Evolutionary conservation across 352 stramenopile genomes (phyloP).

Genomic region (Discostella stelligera): DNA sequence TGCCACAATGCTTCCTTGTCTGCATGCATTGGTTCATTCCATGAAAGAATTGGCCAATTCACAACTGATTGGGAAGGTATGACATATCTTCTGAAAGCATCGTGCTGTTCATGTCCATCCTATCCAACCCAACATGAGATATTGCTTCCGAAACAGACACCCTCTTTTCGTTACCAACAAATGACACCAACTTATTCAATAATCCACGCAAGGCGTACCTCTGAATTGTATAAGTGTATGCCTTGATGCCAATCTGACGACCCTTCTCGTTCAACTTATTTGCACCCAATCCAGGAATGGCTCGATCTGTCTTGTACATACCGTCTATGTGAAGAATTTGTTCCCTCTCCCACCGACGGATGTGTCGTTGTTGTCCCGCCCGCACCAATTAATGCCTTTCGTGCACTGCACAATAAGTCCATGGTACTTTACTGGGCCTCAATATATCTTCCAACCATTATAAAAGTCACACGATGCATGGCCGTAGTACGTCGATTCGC

Average conservation of each 20-base stretch:
- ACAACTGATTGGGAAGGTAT: constrained; percentile 7
- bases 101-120: not conserved
- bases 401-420: too few relatives aligned
- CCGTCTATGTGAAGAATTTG: constrained; percentile 14
- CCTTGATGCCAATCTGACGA: constrained; percentile 55
- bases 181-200: constrained; percentile 39
- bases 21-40: constrained; percentile 53
- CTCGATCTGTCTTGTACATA: constrained; percentile 49
- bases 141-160: constrained; percentile 15
- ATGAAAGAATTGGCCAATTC: constrained; percentile 59
- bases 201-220: constrained; percentile 71
- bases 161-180: constrained; percentile 8
- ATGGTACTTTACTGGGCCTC: too few relatives aligned
- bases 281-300: constrained; percentile 56
- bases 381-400: constrained; percentile 70
- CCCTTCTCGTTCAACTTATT: constrained; percentile 60
- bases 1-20: constrained; percentile 49
- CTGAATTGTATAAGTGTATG: constrained; percentile 70
- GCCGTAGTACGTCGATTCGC: constrained; percentile 61
- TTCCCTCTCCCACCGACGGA: constrained; percentile 4
- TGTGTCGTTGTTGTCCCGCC: constrained; percentile 11
- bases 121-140: constrained; percentile 31
- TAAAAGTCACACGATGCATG: constrained; percentile 72
- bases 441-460: constrained; percentile 77
- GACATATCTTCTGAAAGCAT: not conserved